phyloP scores from a whole-genome alignment of 805 yeast species.

The Kodamaea neixiangensis region DNA sequence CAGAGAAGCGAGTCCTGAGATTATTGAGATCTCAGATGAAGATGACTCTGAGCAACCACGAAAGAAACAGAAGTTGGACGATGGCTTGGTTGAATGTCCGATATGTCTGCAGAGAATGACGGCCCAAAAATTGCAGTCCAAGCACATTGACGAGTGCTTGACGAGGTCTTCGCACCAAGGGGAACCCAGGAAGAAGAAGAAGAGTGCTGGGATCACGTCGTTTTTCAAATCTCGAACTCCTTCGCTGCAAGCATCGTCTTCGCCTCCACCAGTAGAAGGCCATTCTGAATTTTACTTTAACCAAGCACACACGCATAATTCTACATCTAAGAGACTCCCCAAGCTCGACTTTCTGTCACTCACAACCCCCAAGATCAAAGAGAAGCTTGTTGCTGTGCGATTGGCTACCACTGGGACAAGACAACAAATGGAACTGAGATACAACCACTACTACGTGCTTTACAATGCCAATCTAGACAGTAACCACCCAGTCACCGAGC shows the following conservation, averaged over 20 bases:
- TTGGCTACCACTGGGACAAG: slow-evolving; percentile 66
- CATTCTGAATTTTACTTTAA: slow-evolving; percentile 35
- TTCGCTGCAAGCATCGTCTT: slow-evolving; percentile 2
- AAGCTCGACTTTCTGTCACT: slow-evolving; percentile 65
- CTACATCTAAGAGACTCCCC: slow-evolving; percentile 48
- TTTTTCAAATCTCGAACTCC: slow-evolving; percentile 24
- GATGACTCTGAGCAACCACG: slow-evolving; percentile 6
- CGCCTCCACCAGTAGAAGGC: slow-evolving; percentile 9
- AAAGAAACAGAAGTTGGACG: slow-evolving; percentile 10
- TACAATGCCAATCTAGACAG: slow-evolving; percentile 85
- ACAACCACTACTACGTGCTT: slow-evolving; percentile 72
- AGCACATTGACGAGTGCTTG: slow-evolving; percentile 66
- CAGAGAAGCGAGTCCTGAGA: slow-evolving; percentile 12
- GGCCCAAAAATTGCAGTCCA: slow-evolving; percentile 52
- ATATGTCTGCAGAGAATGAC: slow-evolving; percentile 60
- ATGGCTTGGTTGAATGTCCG: slow-evolving; percentile 60
- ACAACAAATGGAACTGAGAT: slow-evolving; percentile 63
- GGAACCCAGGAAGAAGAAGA: slow-evolving; percentile 6
- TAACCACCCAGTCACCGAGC: slow-evolving; percentile 58
- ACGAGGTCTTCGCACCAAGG: slow-evolving; percentile 21
- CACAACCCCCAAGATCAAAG: slow-evolving; percentile 59
- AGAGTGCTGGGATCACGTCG: slow-evolving; percentile 27
- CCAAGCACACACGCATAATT: slow-evolving; percentile 26
- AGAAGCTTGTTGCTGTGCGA: slow-evolving; percentile 53
- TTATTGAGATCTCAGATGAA: slow-evolving; percentile 18